phyloP scores from a whole-genome alignment of 1,139 yeast genomes.

The Candida pseudoviswanathii region DNA sequence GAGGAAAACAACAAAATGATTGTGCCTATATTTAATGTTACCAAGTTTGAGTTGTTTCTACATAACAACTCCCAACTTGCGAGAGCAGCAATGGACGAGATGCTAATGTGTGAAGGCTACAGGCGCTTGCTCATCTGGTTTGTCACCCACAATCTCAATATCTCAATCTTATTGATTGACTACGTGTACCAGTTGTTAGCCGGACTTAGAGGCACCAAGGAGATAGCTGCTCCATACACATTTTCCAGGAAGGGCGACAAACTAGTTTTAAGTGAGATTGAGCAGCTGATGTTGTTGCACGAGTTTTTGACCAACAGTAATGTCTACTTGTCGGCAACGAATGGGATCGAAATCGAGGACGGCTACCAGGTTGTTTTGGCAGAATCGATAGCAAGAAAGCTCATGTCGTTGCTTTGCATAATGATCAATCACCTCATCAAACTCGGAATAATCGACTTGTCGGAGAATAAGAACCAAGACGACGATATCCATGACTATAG shows the following conservation, averaged over 20 bases:
- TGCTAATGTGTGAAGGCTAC: slow-evolving; percentile 65
- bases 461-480: slow-evolving; percentile 20
- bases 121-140: slow-evolving; percentile 69
- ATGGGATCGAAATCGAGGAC: slow-evolving; percentile 37
- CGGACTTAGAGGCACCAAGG: slow-evolving; percentile 51
- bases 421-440: slow-evolving; percentile 56
- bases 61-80: slow-evolving; percentile 46
- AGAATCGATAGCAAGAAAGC: slow-evolving; percentile 48
- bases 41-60: slow-evolving; percentile 40
- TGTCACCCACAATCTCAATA: slow-evolving; percentile 59
- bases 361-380: slow-evolving; percentile 38
- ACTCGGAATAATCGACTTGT: slow-evolving; percentile 45
- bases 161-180: slow-evolving; percentile 51
- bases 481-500: slow-evolving; percentile 47
- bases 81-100: slow-evolving; percentile 61
- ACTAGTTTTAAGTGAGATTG: slow-evolving; percentile 55
- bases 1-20: slow-evolving; percentile 30
- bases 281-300: slow-evolving; percentile 66
- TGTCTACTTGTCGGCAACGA: slow-evolving; percentile 47
- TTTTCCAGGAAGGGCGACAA: slow-evolving; percentile 58
- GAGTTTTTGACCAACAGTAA: slow-evolving; percentile 63
- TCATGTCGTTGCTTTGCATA: slow-evolving; percentile 57
- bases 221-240: slow-evolving; percentile 29
- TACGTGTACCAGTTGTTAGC: slow-evolving; percentile 62
- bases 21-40: slow-evolving; percentile 46